These are phyloP conservation scores for Labyrinthula sp. DNA, from an alignment of 352 stramenopile species.

Conservation along the genomic window DNA sequence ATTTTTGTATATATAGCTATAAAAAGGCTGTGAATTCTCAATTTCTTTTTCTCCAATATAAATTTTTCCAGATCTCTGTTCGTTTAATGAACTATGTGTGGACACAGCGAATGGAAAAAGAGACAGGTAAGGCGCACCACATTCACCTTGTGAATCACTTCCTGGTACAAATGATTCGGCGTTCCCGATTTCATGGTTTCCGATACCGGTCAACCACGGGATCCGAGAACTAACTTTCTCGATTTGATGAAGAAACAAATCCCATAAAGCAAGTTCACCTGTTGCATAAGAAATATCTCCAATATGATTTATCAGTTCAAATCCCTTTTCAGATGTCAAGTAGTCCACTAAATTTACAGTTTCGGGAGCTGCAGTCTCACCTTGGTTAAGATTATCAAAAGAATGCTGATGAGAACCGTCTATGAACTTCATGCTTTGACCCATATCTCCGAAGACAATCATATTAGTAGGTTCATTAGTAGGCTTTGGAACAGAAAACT, in stretches of 20 bases:
- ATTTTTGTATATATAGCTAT: conserved; percentile 55
- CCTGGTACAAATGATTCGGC: conserved; percentile 3
- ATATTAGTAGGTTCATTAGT: too few species aligned
- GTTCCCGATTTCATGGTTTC: conserved; percentile 26
- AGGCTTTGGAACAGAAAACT: too few species aligned
- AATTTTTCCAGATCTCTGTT: too few species aligned
- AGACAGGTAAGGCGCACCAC: conserved; percentile 13
- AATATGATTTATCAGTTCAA: conserved; percentile 29
- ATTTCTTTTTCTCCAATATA: too few species aligned
- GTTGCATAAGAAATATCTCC: conserved; percentile 25
- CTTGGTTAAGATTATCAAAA: conserved; percentile 4
- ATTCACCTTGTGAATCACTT: conserved; percentile 21
- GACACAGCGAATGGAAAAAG: conserved; percentile 20
- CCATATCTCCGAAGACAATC: conserved; percentile 28
- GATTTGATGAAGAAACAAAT: conserved; percentile 14
- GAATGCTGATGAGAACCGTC: conserved; percentile 22
- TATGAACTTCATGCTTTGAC: conserved; percentile 19
- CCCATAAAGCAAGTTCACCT: conserved; percentile 18
- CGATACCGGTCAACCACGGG: conserved; percentile 18
- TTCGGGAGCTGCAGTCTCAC: conserved; percentile 15
- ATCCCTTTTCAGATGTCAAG: too few species aligned
- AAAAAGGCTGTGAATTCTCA: conserved; percentile 45
- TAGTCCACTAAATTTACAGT: conserved; percentile 2
- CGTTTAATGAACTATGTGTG: too few species aligned
- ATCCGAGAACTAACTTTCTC: conserved; percentile 5